Evolutionary conservation across 352 stramenopile genomes (phyloP).

Genomic region (Pythium dissimile): DNA sequence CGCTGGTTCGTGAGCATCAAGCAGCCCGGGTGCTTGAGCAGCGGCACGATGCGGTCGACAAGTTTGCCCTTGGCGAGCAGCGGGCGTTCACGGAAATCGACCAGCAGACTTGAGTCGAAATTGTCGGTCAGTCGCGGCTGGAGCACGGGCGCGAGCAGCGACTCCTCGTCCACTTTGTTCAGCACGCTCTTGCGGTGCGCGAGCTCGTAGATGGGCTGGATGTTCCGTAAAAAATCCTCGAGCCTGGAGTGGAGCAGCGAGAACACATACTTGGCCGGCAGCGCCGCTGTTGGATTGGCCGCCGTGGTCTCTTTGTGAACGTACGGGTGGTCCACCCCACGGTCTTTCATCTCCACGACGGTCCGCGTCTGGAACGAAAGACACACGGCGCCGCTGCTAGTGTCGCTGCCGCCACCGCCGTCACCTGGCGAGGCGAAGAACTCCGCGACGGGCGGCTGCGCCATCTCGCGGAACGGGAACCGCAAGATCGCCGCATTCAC

Average conservation of each 20-base stretch:
- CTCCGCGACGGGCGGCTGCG: conserved; percentile 50
- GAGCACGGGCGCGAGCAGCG: conserved; percentile 71
- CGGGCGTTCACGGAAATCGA: conserved; percentile 88
- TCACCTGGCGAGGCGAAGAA: conserved; percentile 36
- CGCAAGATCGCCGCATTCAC: conserved; percentile 72
- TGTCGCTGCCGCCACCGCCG: no score
- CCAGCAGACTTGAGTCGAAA: conserved; percentile 88
- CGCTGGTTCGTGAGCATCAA: conserved; percentile 90
- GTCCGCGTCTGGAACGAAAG: conserved; percentile 59
- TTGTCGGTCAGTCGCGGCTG: conserved; percentile 57
- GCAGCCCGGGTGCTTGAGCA: conserved; percentile 90
- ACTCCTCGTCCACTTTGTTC: conserved; percentile 86
- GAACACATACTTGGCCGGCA: conserved; percentile 70
- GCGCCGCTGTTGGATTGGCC: conserved; percentile 11
- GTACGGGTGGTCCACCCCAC: conserved; percentile 81
- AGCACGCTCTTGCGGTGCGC: conserved; percentile 62
- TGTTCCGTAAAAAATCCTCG: conserved; percentile 69
- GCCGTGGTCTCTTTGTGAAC: conserved; percentile 49
- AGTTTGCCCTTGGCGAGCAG: conserved; percentile 68
- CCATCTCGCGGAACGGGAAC: conserved; percentile 87
- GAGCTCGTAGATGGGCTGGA: conserved; percentile 65
- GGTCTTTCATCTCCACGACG: conserved; percentile 85
- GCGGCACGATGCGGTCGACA: conserved; percentile 87
- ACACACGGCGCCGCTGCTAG: conserved; percentile 44
- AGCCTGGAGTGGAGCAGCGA: conserved; percentile 81